phyloP scores from a whole-genome alignment of 2,329 filamentous ascomycete species.

The Lachnellula suecica region DNA sequence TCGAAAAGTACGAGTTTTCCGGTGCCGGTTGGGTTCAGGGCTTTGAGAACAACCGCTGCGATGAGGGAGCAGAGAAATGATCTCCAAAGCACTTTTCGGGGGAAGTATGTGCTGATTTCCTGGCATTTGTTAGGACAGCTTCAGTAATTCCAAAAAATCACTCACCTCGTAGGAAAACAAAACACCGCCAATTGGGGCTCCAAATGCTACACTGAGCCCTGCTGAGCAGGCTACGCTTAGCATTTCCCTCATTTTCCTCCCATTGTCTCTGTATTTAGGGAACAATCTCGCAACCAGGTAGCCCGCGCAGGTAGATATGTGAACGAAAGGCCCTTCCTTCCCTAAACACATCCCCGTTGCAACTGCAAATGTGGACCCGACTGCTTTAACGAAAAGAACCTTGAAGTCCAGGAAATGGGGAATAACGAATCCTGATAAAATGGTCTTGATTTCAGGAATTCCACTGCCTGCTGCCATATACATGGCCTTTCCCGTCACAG shows the following conservation, averaged over 20 bases:
- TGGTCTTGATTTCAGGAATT: conserved; percentile 62
- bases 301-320: conserved; percentile 58
- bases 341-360: conserved; percentile 59
- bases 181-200: conserved; percentile 60
- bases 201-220: conserved; percentile 58
- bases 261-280: conserved; percentile 57
- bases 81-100: conserved; percentile 56
- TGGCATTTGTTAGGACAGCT: conserved; percentile 23
- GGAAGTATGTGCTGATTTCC: conserved; percentile 61
- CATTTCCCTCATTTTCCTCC: conserved; percentile 57
- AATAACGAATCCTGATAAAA: conserved; percentile 60
- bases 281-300: conserved; percentile 51
- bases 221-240: conserved; percentile 56
- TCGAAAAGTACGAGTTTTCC: conserved; percentile 62
- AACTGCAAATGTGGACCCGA: conserved; percentile 58
- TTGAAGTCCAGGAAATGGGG: conserved; percentile 55
- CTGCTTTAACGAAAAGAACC: conserved; percentile 54
- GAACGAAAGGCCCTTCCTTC: conserved; percentile 62
- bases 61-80: conserved; percentile 57
- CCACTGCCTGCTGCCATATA: conserved; percentile 59
- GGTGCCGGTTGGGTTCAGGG: conserved; percentile 58
- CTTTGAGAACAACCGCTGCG: conserved; percentile 54
- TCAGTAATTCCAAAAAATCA: not conserved
- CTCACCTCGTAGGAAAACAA: conserved; percentile 54
- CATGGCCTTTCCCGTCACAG: conserved; percentile 46